Percentiles rank a stretch among this genome's conserved stretches.
Evolutionary conservation across 768 basidiomycete species (phyloP).

Genomic region (Hygrocybe punicea): DNA sequence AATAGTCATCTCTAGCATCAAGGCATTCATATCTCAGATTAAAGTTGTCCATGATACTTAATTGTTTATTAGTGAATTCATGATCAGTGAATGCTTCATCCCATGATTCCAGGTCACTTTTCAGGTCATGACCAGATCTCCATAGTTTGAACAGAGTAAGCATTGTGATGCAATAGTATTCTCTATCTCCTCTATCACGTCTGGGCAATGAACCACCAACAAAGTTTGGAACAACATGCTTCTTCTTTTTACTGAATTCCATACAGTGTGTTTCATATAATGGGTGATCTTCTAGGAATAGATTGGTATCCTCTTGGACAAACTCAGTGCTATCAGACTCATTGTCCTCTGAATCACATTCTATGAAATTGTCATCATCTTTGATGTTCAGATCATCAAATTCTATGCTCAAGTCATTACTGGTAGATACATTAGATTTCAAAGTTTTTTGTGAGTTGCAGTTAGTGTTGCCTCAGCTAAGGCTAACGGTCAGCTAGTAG

Average conservation of each 20-base stretch:
- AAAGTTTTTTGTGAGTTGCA: no score
- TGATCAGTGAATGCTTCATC: slow-evolving; percentile 14
- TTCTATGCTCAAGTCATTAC: neutral
- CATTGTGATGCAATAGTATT: slow-evolving; percentile 30
- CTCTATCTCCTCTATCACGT: slow-evolving; percentile 27
- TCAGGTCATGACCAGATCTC: slow-evolving; percentile 22
- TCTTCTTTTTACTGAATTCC: neutral
- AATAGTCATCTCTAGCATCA: slow-evolving; percentile 31
- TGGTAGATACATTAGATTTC: no score
- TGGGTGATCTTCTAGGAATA: slow-evolving; percentile 11
- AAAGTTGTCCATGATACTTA: slow-evolving; percentile 22
- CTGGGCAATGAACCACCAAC: slow-evolving; percentile 30
- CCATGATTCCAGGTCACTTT: slow-evolving; percentile 15
- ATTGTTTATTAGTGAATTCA: slow-evolving; percentile 12
- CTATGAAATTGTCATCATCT: neutral
- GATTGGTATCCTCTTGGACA: neutral
- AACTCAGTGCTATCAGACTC: neutral
- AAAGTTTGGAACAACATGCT: slow-evolving; percentile 25
- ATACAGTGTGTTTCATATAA: neutral
- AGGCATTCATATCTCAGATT: slow-evolving; percentile 29
- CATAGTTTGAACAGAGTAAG: slow-evolving; percentile 20
- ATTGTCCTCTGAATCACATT: slow-evolving; percentile 30
- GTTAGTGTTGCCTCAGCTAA: no score
- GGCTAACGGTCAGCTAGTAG: no score
- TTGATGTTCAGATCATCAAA: neutral